phyloP scores from a whole-genome alignment of 129 eudicot species.

The Smallanthus sonchifolius region DNA sequence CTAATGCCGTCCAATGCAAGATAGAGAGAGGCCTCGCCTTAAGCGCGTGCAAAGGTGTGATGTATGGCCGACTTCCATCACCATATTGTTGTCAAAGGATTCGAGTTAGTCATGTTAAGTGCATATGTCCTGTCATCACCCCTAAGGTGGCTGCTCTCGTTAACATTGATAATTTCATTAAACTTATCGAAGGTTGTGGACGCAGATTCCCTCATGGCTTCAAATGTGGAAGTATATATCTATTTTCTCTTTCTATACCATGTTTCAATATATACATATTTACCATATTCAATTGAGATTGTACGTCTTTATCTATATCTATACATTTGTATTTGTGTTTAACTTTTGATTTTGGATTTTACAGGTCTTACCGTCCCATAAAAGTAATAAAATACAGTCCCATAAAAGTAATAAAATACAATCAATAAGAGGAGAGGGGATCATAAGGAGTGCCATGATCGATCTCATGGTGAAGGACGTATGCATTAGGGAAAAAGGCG shows the following conservation, averaged over 20 bases:
- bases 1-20: slow-evolving; percentile 34
- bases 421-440: background rate
- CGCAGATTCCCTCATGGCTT: slow-evolving; percentile 48
- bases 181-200: slow-evolving; percentile 51
- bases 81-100: slow-evolving; percentile 36
- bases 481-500: no score
- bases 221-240: slow-evolving; percentile 50
- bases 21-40: slow-evolving; percentile 26
- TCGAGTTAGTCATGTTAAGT: slow-evolving; percentile 41
- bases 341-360: background rate
- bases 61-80: slow-evolving; percentile 36
- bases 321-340: background rate
- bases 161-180: slow-evolving; percentile 18
- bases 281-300: background rate
- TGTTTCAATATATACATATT: background rate
- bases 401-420: background rate
- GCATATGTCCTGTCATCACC: slow-evolving; percentile 44
- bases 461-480: background rate
- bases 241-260: background rate
- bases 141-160: slow-evolving; percentile 41
- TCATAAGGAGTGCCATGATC: background rate
- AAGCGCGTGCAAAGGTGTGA: slow-evolving; percentile 41
- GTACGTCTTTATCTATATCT: background rate
- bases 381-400: background rate
- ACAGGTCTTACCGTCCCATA: slow-evolving; percentile 24